Evolutionary conservation across 352 stramenopile genomes (phyloP).

Genomic region (Achlya hypogyna): DNA sequence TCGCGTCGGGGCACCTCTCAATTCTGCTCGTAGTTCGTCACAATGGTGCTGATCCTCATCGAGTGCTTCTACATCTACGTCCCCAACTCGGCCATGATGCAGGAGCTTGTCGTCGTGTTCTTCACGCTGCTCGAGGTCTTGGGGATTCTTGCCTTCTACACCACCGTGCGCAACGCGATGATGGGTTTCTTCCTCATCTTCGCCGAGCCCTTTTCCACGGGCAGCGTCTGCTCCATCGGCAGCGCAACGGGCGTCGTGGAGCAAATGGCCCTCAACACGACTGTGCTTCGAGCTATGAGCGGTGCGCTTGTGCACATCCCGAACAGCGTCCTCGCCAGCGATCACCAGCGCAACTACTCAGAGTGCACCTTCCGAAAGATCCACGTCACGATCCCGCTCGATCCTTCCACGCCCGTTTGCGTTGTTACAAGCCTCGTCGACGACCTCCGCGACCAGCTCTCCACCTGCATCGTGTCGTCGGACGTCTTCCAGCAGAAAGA

Average conservation of each 20-base stretch:
- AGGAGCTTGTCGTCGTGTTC: conserved; percentile 59
- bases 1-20: neutral
- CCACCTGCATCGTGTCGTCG: neutral
- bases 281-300: conserved; percentile 52
- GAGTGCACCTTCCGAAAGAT: conserved; percentile 42
- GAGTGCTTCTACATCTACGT: conserved; percentile 80
- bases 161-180: conserved; percentile 60
- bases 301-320: conserved; percentile 66
- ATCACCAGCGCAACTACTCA: conserved; percentile 54
- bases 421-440: conserved; percentile 32
- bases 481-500: neutral
- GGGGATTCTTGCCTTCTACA: conserved; percentile 52
- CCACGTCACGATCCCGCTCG: conserved; percentile 20
- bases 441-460: conserved; percentile 21
- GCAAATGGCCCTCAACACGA: conserved; percentile 61
- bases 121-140: conserved; percentile 49
- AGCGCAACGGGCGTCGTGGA: conserved; percentile 56
- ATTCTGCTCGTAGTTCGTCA: conserved; percentile 26
- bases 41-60: conserved; percentile 60
- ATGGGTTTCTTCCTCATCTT: conserved; percentile 79
- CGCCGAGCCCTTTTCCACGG: conserved; percentile 66
- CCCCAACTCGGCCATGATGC: conserved; percentile 44
- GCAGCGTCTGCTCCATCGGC: conserved; percentile 48
- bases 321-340: conserved; percentile 71
- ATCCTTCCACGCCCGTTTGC: conserved; percentile 32